Evolutionary conservation across 2,329 filamentous ascomycete genomes (phyloP).

Genomic region (Furcasterigmium furcatum): DNA sequence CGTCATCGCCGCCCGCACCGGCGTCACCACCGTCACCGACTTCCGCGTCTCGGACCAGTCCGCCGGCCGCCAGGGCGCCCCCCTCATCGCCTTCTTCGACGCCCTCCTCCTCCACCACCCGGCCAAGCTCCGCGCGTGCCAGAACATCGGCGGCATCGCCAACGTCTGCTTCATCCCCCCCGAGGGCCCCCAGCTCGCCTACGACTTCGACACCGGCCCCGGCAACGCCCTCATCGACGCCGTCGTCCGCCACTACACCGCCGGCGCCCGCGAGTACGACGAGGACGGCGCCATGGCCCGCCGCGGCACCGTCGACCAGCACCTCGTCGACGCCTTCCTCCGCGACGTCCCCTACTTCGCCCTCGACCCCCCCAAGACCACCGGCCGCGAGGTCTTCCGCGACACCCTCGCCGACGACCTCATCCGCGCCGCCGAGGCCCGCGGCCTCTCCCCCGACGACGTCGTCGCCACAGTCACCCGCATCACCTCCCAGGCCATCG

Average conservation of each 20-base stretch:
- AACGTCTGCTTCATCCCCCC: slow-evolving; percentile 60
- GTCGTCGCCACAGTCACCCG: slow-evolving; percentile 56
- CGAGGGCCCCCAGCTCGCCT: slow-evolving; percentile 32
- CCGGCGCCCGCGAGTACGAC: slow-evolving; percentile 47
- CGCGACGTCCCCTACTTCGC: slow-evolving; percentile 43
- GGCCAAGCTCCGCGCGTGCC: slow-evolving; percentile 53
- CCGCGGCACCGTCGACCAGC: slow-evolving; percentile 44
- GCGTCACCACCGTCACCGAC: slow-evolving; percentile 56
- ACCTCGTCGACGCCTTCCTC: slow-evolving; percentile 49
- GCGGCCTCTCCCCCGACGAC: slow-evolving; percentile 44
- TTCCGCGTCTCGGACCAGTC: slow-evolving; percentile 55
- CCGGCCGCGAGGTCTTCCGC: slow-evolving; percentile 56
- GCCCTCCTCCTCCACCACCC: slow-evolving; percentile 53
- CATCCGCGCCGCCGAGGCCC: slow-evolving; percentile 40
- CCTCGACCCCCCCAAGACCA: slow-evolving; percentile 51
- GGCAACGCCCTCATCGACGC: slow-evolving; percentile 57
- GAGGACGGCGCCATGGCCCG: slow-evolving; percentile 46
- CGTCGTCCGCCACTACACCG: slow-evolving; percentile 49
- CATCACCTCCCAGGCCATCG: slow-evolving; percentile 56
- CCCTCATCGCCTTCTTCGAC: slow-evolving; percentile 56
- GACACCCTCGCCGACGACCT: slow-evolving; percentile 51
- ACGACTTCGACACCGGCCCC: slow-evolving; percentile 54
- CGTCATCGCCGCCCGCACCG: slow-evolving; percentile 50
- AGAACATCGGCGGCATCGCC: slow-evolving; percentile 60
- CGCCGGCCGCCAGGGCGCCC: slow-evolving; percentile 51